These are phyloP conservation scores for Pythium apleroticum DNA, from an alignment of 352 stramenopile genomes.

Conservation along the genomic window DNA sequence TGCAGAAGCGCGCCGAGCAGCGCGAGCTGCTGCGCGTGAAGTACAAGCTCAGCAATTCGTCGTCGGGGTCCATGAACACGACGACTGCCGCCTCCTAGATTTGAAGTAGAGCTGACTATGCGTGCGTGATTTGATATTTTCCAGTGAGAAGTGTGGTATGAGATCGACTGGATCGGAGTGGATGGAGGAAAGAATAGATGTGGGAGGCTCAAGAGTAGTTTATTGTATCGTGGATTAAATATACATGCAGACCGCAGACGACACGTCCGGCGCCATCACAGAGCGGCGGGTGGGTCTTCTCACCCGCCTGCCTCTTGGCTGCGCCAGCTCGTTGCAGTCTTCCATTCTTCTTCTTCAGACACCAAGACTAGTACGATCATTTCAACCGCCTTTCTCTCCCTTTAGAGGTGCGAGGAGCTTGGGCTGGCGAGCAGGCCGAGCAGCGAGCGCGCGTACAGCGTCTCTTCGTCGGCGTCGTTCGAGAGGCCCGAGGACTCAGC, in stretches of 20 bases:
- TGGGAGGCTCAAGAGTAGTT: background rate
- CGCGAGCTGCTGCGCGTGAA: conserved; percentile 69
- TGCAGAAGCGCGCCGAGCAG: conserved; percentile 55
- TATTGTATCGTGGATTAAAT: conserved; percentile 21
- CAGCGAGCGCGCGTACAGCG: conserved; percentile 46
- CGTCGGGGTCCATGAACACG: conserved; percentile 7
- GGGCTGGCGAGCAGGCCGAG: conserved; percentile 40
- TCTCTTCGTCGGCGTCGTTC: conserved; percentile 44
- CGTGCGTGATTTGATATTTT: background rate
- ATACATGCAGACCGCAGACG: conserved; percentile 10
- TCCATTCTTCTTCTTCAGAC: background rate
- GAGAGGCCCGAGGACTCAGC: conserved; percentile 43
- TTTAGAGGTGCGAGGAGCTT: conserved; percentile 42
- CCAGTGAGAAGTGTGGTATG: too few species aligned
- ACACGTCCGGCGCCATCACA: too few species aligned
- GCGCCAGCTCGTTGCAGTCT: background rate
- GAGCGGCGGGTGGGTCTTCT: too few species aligned
- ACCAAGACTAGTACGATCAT: background rate
- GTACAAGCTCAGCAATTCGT: conserved; percentile 43
- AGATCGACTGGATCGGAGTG: too few species aligned
- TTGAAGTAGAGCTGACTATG: background rate
- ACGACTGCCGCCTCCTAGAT: conserved; percentile 25
- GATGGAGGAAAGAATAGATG: too few species aligned
- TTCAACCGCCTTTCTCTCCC: background rate
- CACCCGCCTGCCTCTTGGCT: too few species aligned